Conservation (phyloP, 2,329 filamentous ascomycete species). For the Hypoxylon sp. region DNA sequence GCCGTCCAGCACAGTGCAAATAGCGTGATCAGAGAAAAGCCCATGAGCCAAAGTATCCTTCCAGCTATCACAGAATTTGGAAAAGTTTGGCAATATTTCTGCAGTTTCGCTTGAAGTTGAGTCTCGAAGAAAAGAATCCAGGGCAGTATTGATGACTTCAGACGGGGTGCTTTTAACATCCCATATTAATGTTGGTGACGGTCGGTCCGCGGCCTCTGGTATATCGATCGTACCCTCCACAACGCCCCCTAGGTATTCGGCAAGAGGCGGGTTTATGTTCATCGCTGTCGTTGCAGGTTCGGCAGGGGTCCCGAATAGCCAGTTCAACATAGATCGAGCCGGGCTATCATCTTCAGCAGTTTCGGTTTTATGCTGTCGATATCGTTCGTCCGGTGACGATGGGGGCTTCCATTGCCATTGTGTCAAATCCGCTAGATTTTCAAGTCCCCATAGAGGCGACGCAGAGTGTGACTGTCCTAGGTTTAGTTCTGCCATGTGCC, state of each 20-base stretch:
- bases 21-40: slow-evolving; percentile 25
- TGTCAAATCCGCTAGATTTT: slow-evolving; percentile 54
- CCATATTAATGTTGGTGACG: slow-evolving; percentile 12
- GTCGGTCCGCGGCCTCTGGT: background rate
- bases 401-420: slow-evolving; percentile 64
- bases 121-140: slow-evolving; percentile 31
- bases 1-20: slow-evolving; percentile 32
- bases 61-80: slow-evolving; percentile 40
- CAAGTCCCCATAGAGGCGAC: slow-evolving; percentile 57
- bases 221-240: slow-evolving; percentile 8
- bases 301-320: slow-evolving; percentile 4
- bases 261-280: slow-evolving; percentile 9
- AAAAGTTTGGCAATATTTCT: slow-evolving; percentile 19
- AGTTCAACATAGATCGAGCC: slow-evolving; percentile 7
- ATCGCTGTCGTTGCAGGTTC: background rate
- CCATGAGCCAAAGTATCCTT: slow-evolving; percentile 23
- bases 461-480: slow-evolving; percentile 49
- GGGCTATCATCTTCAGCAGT: slow-evolving; percentile 2
- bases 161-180: slow-evolving; percentile 17
- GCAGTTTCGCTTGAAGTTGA: slow-evolving; percentile 3
- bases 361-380: slow-evolving; percentile 10
- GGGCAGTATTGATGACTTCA: slow-evolving; percentile 28
- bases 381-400: slow-evolving; percentile 43
- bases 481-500: slow-evolving; percentile 61
- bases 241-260: slow-evolving; percentile 16